Evolutionary conservation across 129 eudicot species (phyloP).

Genomic region (Apium graveolens): DNA sequence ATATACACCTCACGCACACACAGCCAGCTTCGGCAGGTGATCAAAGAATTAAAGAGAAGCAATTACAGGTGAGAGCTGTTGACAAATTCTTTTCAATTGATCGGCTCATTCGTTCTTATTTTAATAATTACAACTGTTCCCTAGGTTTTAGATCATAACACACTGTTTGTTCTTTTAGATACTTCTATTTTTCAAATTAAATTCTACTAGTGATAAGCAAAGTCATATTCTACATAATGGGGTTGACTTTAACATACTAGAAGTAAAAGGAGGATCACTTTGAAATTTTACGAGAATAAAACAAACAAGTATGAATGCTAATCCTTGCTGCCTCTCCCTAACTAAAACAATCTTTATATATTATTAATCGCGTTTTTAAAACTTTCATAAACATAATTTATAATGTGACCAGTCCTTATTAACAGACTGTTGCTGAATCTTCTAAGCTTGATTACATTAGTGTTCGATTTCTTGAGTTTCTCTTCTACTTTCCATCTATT

Average conservation of each 20-base stretch:
- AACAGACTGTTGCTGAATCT: neutral
- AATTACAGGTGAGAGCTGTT: conserved; percentile 61
- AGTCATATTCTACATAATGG: neutral
- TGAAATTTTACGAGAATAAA: neutral
- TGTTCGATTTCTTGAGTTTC: neutral
- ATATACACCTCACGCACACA: conserved; percentile 95
- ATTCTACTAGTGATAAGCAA: neutral
- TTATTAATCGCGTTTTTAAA: neutral
- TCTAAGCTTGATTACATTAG: neutral
- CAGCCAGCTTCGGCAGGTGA: conserved; percentile 91
- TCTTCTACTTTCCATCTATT: neutral
- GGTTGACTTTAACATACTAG: neutral
- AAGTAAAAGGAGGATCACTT: neutral
- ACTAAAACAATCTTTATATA: neutral
- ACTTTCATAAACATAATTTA: neutral
- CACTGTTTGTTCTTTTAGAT: neutral
- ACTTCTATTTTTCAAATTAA: neutral
- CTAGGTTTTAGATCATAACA: neutral
- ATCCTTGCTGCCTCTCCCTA: neutral
- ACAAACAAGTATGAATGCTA: neutral
- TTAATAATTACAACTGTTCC: neutral
- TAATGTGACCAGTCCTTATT: neutral
- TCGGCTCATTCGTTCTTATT: neutral
- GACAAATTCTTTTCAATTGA: neutral
- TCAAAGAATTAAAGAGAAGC: conserved; percentile 83